phyloP scores from a whole-genome alignment of 345 rosid species.

The Lumnitzera racemosa region DNA sequence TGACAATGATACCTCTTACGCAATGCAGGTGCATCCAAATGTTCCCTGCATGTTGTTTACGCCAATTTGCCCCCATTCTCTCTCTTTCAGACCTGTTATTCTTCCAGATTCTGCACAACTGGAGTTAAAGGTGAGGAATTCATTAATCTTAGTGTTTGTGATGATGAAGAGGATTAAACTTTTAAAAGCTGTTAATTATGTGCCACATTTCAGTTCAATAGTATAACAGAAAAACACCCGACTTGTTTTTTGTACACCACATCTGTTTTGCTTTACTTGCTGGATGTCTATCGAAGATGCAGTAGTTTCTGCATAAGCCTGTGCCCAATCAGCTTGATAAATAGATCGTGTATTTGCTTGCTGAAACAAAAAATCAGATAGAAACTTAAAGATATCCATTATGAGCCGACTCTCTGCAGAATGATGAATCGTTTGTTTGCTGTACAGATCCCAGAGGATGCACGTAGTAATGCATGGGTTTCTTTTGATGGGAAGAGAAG shows the following conservation, averaged over 20 bases:
- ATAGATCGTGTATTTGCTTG: too few relatives aligned
- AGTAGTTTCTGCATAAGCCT: not conserved
- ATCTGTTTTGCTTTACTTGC: too few relatives aligned
- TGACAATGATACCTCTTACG: constrained; percentile 1
- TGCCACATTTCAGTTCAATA: too few relatives aligned
- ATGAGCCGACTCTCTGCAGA: too few relatives aligned
- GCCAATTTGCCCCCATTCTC: constrained; percentile 97
- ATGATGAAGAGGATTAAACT: too few relatives aligned
- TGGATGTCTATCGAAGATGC: not conserved
- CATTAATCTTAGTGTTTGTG: too few relatives aligned
- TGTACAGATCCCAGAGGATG: constrained; percentile 79
- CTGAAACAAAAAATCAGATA: too few relatives aligned
- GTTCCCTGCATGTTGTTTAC: constrained; percentile 99
- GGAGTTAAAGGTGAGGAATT: constrained; percentile 62
- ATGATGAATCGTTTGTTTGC: not conserved
- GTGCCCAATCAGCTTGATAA: too few relatives aligned
- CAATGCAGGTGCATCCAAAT: constrained; percentile 92
- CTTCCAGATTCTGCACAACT: constrained; percentile 98
- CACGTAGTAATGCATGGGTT: constrained; percentile 98
- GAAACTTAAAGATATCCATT: too few relatives aligned
- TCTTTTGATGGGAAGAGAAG: constrained; percentile 97
- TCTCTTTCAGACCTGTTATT: constrained; percentile 94
- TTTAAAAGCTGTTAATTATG: too few relatives aligned
- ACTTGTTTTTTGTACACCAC: too few relatives aligned
- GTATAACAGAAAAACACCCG: too few relatives aligned